phyloP scores from a whole-genome alignment of 1,139 yeast species.

The Kluyveromyces marxianus region DNA sequence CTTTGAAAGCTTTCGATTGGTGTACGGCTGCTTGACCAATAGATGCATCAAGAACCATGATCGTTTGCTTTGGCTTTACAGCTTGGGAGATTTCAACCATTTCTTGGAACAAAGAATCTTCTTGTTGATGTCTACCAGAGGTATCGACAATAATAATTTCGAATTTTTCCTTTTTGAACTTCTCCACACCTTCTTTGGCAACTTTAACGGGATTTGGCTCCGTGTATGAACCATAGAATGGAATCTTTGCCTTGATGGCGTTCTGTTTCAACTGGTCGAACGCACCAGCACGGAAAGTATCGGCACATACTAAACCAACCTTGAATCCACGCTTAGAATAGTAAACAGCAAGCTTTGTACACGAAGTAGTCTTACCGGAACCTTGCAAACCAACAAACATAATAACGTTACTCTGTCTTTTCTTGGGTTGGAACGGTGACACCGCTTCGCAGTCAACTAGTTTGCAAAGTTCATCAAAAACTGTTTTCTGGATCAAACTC shows the following conservation, averaged over 20 bases:
- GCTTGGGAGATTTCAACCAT: constrained; percentile 89
- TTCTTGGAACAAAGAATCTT: constrained; percentile 82
- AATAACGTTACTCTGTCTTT: constrained; percentile 63
- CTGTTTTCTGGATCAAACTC: constrained; percentile 80
- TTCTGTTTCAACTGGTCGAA: constrained; percentile 97
- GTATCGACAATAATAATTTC: constrained; percentile 95
- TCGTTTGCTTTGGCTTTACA: constrained; percentile 85
- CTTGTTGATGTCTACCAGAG: constrained; percentile 97
- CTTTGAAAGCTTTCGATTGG: constrained; percentile 92
- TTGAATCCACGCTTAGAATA: constrained; percentile 90
- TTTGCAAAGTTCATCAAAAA: constrained; percentile 83
- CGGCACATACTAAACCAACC: constrained; percentile 97
- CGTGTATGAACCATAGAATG: constrained; percentile 89
- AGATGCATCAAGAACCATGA: constrained; percentile 95
- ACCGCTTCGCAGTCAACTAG: constrained; percentile 57
- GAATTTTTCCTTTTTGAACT: constrained; percentile 84
- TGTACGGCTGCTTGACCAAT: constrained; percentile 98
- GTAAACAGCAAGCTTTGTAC: constrained; percentile 93
- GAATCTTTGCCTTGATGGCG: constrained; percentile 90
- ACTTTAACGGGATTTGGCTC: constrained; percentile 95
- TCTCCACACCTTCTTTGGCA: constrained; percentile 84
- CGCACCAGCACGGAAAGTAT: constrained; percentile 99
- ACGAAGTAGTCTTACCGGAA: constrained; percentile 96
- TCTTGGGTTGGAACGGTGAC: constrained; percentile 79
- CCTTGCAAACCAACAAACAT: constrained; percentile 99